Evolutionary conservation across 805 yeast genomes (phyloP), one percentile per base, ranked within the genome.

Genomic region (Barnettozyma californica): DNA sequence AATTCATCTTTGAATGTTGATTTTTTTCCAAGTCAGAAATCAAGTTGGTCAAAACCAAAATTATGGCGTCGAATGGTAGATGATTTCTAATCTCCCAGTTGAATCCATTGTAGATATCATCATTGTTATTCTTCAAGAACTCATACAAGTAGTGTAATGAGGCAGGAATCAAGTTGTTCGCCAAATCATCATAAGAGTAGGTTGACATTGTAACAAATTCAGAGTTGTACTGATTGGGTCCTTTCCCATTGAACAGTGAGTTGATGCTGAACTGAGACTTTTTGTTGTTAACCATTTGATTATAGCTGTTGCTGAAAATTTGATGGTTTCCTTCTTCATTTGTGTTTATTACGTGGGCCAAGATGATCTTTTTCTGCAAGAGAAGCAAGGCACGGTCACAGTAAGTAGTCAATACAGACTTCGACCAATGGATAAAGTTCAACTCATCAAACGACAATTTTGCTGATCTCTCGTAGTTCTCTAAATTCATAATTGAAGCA

Each of bases 1-100:
- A 60, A 4, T 49, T 41, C 20, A 44, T 49, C 42, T 58, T 56
- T 26, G 63, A 57, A 11, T 63, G 55, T 9, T 63, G 55, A 49
- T 68, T 68, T 47, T 58, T 58, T 37, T 60, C 64, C 58, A 78
- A 67, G 58, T 80, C 81, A 8, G 78, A 75, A 2, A 77, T 71
- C 44, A 80, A 68, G 29, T 80, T 76, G 13, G 78, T 75, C 53
- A 77, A 67, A 50, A 79, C 64, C 46, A 80, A 60, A 13, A 79
- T 75, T 14, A 80, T 70, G 8, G 82, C 78, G 61, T 80, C 84
- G 45, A 80, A 67, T 3, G 86, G 86, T 43, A 80, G 72, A n/a
- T 78, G 77, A 41, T 82, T 68, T 56, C 80, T 74, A 43, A 80
- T 70, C 53, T 78, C 80, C 85, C 85, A 80, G 54, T 80, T 80